Conservation (phyloP, 2,329 filamentous ascomycete species). For the Colletotrichum kahawae region DNA sequence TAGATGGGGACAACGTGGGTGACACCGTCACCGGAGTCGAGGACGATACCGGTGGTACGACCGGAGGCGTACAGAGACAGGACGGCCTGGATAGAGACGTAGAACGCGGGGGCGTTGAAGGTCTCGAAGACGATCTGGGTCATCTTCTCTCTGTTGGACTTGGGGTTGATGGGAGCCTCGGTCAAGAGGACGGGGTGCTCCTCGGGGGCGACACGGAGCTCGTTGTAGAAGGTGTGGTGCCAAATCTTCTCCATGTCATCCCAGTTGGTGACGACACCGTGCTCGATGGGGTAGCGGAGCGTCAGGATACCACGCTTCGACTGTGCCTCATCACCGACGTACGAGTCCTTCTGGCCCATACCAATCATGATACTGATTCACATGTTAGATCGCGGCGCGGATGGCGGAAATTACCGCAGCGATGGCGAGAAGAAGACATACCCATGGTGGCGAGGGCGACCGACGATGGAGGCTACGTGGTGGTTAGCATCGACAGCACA, state of each 20-base stretch:
- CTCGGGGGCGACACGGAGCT: conserved; percentile 99
- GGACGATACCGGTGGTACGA: conserved; percentile 99
- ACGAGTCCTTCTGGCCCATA: conserved; percentile 99
- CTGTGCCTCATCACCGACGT: conserved; percentile 99
- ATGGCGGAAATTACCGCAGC: not conserved
- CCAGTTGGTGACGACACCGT: conserved; percentile 99
- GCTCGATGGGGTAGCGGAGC: conserved; percentile 98
- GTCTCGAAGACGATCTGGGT: conserved; percentile 99
- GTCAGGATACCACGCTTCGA: conserved; percentile 99
- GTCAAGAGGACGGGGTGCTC: conserved; percentile 99
- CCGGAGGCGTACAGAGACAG: conserved; percentile 99
- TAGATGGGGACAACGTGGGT: conserved; percentile 99
- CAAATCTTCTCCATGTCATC: conserved; percentile 99
- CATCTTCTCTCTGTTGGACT: conserved; percentile 99
- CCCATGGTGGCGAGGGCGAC: conserved; percentile 99
- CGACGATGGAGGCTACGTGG: conserved; percentile 91
- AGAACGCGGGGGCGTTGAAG: conserved; percentile 99
- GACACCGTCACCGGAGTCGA: conserved; percentile 99
- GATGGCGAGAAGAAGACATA: conserved; percentile 58
- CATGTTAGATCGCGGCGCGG: conserved; percentile 32
- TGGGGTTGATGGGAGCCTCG: conserved; percentile 99
- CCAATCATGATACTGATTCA: conserved; percentile 96
- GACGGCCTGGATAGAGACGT: conserved; percentile 99
- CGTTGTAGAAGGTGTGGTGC: conserved; percentile 99
- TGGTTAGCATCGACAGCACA: conserved; percentile 36